Base-by-base conservation (phyloP, 176 grass and related monocot genomes). In the Eragrostis curvula region DNA sequence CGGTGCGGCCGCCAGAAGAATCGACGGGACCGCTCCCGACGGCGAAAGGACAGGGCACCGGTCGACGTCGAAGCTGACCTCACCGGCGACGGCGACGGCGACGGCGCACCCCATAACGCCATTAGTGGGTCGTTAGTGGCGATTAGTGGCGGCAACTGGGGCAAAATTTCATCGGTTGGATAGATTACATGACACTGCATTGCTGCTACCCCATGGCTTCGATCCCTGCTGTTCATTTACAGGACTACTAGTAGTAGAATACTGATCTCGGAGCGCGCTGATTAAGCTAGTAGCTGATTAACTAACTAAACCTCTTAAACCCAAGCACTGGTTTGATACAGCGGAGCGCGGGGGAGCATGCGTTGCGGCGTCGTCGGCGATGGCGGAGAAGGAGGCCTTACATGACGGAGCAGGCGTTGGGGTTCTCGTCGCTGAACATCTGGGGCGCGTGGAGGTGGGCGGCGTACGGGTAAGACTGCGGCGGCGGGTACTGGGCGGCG, bases 351-450 rank as follows among this genome's bases (percentile, higher is more conserved):
- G 13, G 27, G 28, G n/a, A 30, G 49, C 63, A 14, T 14, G 1
- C 30, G 25, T 13, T 18, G 25, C 23, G 72, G 6, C 4, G 32
- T 4, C 32, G 36, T 2, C 45, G 51, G 12, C 17, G 66, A 12
- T 9, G 12, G 43, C 12, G 20, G 43, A 20, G 7, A 13, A 3
- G 32, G 29, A 15, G 17, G 18, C 13, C 8, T 98, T 76, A 98
- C 96, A 93, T 98, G 57, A 93, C 72, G 29, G 76, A 92, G 74
- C 96, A 98, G 29, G 96, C 96, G 84, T 98, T 98, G 21, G 96
- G 96, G 68, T 98, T 98, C 87, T 98, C 96, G 86, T 98, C 96
- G 84, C 96, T 98, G 61, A 98, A 98, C 77, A 98, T 86, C 90
- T 95, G 96, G 27, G 92, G 92, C 25, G 90, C 87, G 48, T 95